Evolutionary conservation across 202 grass and related monocot genomes (phyloP).

Genomic region (Thinopyrum obtusiflorum): DNA sequence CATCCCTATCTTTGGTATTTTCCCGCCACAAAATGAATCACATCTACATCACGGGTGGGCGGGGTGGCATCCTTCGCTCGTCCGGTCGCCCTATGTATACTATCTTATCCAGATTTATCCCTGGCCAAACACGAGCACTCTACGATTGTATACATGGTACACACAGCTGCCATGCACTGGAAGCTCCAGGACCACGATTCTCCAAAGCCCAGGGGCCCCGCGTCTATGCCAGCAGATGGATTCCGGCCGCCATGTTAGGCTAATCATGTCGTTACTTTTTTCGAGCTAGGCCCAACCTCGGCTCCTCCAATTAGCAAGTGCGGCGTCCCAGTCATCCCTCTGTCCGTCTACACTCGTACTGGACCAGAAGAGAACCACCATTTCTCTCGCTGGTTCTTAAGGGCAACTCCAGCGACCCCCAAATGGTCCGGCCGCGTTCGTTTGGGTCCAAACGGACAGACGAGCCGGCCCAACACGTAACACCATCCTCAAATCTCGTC

Average conservation of each 20-base stretch:
- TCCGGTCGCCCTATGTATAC: too few relatives aligned
- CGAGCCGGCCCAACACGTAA: too few relatives aligned
- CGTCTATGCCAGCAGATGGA: not conserved
- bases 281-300: not conserved
- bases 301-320: conserved; percentile 9
- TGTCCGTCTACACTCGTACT: not conserved
- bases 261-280: not conserved
- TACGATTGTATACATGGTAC: not conserved
- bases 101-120: conserved; percentile 15
- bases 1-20: not conserved
- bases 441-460: too few relatives aligned
- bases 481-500: too few relatives aligned
- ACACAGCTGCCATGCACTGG: not conserved
- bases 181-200: not conserved
- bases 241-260: not conserved
- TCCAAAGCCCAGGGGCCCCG: not conserved
- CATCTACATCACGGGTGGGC: not conserved
- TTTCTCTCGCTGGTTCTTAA: not conserved
- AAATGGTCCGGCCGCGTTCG: too few relatives aligned
- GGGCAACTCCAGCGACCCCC: too few relatives aligned
- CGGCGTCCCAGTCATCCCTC: conserved; percentile 23
- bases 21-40: not conserved
- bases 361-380: not conserved
- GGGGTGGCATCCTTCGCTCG: not conserved
- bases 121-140: not conserved